Evolutionary conservation across 139 green algal species (phyloP), one percentile per base, ranked within the genome.

Genomic region (Chlorella ohadii): DNA sequence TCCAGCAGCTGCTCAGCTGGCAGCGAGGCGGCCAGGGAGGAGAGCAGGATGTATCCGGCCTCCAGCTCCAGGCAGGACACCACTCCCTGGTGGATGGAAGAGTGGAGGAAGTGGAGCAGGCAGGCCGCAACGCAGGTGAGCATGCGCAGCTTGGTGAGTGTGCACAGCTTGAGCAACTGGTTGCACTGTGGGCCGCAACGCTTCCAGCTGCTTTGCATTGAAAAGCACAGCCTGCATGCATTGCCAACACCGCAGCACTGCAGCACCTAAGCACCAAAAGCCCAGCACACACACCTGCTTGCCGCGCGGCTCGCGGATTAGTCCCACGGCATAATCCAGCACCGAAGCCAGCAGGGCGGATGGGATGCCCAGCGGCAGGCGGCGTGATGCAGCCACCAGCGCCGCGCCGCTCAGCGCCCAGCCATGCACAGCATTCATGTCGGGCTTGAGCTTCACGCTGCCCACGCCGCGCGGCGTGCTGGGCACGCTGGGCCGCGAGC

Each of bases 11-110:
- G 28, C 41, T 88, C 39, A 13, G 59, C 64, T 4, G 81, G 82
- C 79, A 85, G 47, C 28, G 55, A 27, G 68, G 65, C n/a, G 38
- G 88, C 93, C 47, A 96, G 85, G 31, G 88, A 82, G 27, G 87
- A 89, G 39, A 97, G 87, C 85, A 97, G 66, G 63, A 94, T 91
- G 86, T 94, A 97, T 44, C 93, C 94, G 0, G 91, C 91, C 72
- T 95, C 94, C 0, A 90, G 87, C 67, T 94, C 88, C 3, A 89
- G 38, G 67, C 85, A 86, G 36, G 23, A 9, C 28, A 84, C 86
- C 82, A 44, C 68, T 47, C 36, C 73, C 59, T n/a, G 72, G 81
- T 3, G 38, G 41, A 31, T 39, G 33, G n/a, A n/a, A n/a, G n/a
- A n/a, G n/a, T n/a, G 64, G n/a, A 71, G 31, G 65, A 12, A 72